A percentile compares a stretch with the other conserved stretches of the same genome.
These are phyloP conservation scores for Sclerotinia nivalis DNA, from an alignment of 2,329 filamentous ascomycete species.

Conservation along the genomic window DNA sequence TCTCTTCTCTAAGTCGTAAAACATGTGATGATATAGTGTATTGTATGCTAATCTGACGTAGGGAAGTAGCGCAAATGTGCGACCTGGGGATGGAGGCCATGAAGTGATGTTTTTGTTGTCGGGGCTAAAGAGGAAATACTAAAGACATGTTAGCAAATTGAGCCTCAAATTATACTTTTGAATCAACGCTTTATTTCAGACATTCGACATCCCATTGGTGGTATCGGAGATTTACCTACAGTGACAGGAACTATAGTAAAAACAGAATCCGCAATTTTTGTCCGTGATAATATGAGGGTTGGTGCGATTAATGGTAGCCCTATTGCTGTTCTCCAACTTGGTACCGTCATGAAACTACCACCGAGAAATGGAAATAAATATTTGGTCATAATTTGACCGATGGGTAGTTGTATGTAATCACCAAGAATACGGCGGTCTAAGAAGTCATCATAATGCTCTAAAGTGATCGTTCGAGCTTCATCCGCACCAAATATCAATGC, in stretches of 20 bases:
- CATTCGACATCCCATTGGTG: neutral
- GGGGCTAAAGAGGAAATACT: conserved; percentile 37
- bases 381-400: neutral
- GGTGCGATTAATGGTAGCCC: conserved; percentile 69
- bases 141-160: conserved; percentile 22
- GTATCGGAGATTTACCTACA: conserved; percentile 31
- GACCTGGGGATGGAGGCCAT: conserved; percentile 60
- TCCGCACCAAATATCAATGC: conserved; percentile 65
- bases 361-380: conserved; percentile 36
- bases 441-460: conserved; percentile 11
- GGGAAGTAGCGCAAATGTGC: conserved; percentile 65
- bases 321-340: conserved; percentile 41
- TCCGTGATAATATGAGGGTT: conserved; percentile 66
- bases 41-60: conserved; percentile 66
- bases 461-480: conserved; percentile 48
- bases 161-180: neutral
- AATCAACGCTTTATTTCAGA: no score
- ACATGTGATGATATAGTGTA: conserved; percentile 51
- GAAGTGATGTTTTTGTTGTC: conserved; percentile 30
- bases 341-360: conserved; percentile 25
- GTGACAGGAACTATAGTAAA: conserved; percentile 42
- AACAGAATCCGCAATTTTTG: conserved; percentile 56
- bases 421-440: conserved; percentile 8
- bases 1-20: conserved; percentile 36
- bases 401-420: conserved; percentile 6